Conservation (phyloP, 2,329 filamentous ascomycete genomes). For the Tolypocladium ophioglossoides region DNA sequence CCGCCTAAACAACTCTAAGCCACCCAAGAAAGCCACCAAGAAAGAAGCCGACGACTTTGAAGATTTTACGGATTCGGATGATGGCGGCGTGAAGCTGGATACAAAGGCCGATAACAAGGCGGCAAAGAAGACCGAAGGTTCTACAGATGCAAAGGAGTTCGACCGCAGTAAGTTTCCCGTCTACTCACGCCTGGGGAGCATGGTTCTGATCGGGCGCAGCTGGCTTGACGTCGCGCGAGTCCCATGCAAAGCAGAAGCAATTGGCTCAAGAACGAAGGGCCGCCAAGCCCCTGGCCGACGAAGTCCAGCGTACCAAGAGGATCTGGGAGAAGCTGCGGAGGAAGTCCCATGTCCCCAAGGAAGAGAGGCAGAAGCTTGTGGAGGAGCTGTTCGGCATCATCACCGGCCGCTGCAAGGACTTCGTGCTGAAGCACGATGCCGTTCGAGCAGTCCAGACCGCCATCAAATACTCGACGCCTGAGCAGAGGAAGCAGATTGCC, state of each 20-base stretch:
- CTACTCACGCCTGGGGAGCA: neutral
- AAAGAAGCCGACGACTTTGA: conserved; percentile 27
- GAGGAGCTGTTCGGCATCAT: conserved; percentile 86
- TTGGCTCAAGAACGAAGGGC: conserved; percentile 81
- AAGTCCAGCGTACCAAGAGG: conserved; percentile 83
- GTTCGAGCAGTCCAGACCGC: conserved; percentile 95
- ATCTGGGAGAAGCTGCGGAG: conserved; percentile 89
- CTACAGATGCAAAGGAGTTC: conserved; percentile 25
- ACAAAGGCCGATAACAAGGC: conserved; percentile 25
- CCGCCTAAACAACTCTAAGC: conserved; percentile 26
- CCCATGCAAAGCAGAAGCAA: conserved; percentile 87
- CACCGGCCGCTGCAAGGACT: conserved; percentile 83
- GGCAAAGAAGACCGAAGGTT: conserved; percentile 18
- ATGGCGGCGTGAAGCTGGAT: conserved; percentile 40
- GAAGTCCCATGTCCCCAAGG: conserved; percentile 85
- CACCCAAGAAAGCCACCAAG: conserved; percentile 26
- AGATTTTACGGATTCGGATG: conserved; percentile 39
- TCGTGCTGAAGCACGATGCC: conserved; percentile 96
- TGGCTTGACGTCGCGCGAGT: conserved; percentile 58
- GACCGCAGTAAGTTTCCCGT: conserved; percentile 28
- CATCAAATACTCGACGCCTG: conserved; percentile 83
- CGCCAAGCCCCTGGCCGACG: conserved; percentile 85
- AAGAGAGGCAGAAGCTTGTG: conserved; percentile 79
- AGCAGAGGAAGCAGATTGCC: conserved; percentile 79
- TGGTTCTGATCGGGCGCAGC: neutral